phyloP scores from a whole-genome alignment of 352 stramenopile genomes.

The Paralagenidium karlingii region DNA sequence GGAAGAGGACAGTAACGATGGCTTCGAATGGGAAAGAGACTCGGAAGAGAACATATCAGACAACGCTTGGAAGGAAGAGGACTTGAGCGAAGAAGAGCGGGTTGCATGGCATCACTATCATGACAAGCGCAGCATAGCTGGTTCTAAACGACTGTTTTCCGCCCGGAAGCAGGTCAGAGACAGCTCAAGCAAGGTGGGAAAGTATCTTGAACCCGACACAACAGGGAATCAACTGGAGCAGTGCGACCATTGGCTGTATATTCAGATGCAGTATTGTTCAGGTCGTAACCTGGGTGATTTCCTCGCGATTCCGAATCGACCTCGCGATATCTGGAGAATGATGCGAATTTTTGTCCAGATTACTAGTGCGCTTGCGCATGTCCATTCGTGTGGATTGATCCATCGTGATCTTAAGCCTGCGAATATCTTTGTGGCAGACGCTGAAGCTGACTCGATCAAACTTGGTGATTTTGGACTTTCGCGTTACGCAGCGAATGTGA shows the following conservation, averaged over 20 bases:
- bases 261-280: constrained; percentile 89
- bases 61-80: constrained; percentile 47
- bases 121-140: too few species aligned
- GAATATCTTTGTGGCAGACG: constrained; percentile 86
- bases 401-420: constrained; percentile 87
- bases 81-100: too few species aligned
- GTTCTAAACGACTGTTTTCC: neutral
- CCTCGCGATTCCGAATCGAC: constrained; percentile 44
- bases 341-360: constrained; percentile 85
- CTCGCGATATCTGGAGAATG: constrained; percentile 66
- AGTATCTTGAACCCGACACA: neutral
- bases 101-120: too few species aligned
- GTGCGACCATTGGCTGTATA: constrained; percentile 85
- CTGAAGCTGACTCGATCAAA: constrained; percentile 77
- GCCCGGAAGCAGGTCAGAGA: neutral
- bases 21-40: constrained; percentile 70
- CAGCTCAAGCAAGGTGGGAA: constrained; percentile 1
- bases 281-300: constrained; percentile 78
- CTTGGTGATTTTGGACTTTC: constrained; percentile 85
- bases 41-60: constrained; percentile 25
- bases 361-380: constrained; percentile 79
- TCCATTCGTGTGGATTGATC: constrained; percentile 84
- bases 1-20: constrained; percentile 34
- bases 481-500: constrained; percentile 71
- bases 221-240: constrained; percentile 11